Evolutionary conservation across 176 grass and related monocot species (phyloP).

Genomic region (Aegilops umbellulata): DNA sequence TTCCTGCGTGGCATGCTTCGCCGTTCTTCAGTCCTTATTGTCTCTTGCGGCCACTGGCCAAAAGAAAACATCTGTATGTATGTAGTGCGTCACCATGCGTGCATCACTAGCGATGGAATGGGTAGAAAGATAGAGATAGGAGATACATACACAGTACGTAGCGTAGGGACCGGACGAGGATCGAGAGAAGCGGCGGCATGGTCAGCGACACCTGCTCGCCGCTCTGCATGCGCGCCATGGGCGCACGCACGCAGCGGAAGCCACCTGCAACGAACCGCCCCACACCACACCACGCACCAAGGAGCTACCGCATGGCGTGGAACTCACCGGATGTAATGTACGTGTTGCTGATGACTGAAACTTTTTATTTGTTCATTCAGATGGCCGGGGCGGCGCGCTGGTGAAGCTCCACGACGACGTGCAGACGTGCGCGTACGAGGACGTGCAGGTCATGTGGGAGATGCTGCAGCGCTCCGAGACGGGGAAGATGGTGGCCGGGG

Average conservation of each 20-base stretch:
- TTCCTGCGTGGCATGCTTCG: not conserved
- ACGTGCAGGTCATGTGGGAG: slow-evolving; percentile 77
- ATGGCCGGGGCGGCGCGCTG: slow-evolving; percentile 18
- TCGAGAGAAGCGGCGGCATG: slow-evolving; percentile 1
- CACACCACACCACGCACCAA: too few species aligned
- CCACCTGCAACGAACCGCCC: not conserved
- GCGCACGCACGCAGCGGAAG: not conserved
- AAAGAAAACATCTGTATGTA: not conserved
- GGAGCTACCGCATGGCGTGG: not conserved
- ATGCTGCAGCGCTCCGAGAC: slow-evolving; percentile 54
- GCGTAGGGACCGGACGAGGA: not conserved
- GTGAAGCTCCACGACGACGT: slow-evolving; percentile 61
- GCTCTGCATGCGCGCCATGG: not conserved
- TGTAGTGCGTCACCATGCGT: not conserved
- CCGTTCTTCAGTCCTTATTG: not conserved
- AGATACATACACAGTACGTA: not conserved
- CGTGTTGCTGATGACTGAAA: not conserved
- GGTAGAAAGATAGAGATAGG: not conserved
- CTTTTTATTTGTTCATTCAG: not conserved
- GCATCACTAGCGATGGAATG: not conserved
- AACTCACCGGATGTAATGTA: not conserved
- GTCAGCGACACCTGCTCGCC: not conserved
- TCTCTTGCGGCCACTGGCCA: not conserved
- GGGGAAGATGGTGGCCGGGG: slow-evolving; percentile 15
- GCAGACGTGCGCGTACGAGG: slow-evolving; percentile 55